A percentile compares a stretch with the other conserved stretches of the same genome.
Conservation (phyloP, 2,329 filamentous ascomycete genomes). For the Colletotrichum orchidophilum region DNA sequence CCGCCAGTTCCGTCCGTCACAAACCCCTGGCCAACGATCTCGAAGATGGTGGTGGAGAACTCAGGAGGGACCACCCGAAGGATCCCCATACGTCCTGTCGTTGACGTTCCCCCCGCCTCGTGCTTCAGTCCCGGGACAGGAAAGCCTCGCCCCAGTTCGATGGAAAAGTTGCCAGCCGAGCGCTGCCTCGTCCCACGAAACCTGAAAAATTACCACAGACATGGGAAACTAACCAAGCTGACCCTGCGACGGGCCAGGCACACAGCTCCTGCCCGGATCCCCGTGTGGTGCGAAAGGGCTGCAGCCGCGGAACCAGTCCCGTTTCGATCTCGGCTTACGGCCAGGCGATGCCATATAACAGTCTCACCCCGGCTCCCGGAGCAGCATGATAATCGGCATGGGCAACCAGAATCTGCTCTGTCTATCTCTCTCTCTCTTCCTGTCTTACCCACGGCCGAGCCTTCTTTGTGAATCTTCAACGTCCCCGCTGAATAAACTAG, state of each 20-base stretch:
- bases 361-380: not conserved
- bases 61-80: not conserved
- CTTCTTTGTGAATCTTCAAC: not conserved
- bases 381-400: not conserved
- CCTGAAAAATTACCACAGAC: not conserved
- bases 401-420: no score
- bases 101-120: not conserved
- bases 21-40: not conserved
- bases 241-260: not conserved
- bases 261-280: not conserved
- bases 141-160: not conserved
- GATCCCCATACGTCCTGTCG: conserved; percentile 2
- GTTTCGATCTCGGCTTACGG: conserved; percentile 4
- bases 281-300: not conserved
- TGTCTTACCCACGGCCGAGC: no score
- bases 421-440: no score
- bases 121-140: not conserved
- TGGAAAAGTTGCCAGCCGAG: not conserved
- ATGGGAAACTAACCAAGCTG: not conserved
- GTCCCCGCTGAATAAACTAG: no score
- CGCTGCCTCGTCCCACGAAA: not conserved
- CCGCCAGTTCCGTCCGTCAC: not conserved
- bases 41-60: not conserved
- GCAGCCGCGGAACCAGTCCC: not conserved
- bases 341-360: conserved; percentile 8